Evolutionary conservation across 805 yeast genomes (phyloP).

Genomic region (Kuraishia piskuri): DNA sequence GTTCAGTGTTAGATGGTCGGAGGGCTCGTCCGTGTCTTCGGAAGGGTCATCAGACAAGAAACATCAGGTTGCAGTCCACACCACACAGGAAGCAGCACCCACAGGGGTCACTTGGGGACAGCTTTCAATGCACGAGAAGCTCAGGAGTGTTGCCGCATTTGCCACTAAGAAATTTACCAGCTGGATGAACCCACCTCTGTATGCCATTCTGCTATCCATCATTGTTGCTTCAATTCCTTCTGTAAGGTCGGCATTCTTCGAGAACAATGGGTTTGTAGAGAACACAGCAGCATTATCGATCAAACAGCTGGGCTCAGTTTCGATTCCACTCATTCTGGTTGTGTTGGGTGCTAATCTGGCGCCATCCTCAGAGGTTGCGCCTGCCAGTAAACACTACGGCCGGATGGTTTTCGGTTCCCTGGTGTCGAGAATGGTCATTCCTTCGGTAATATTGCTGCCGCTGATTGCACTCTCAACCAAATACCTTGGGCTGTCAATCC

Average conservation of each 20-base stretch:
- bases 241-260: conserved; percentile 49
- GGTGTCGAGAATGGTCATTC: conserved; percentile 70
- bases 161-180: conserved; percentile 19
- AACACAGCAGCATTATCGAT: conserved; percentile 60
- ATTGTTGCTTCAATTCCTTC: conserved; percentile 60
- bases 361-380: conserved; percentile 61
- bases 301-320: conserved; percentile 60
- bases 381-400: conserved; percentile 53
- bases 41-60: background rate
- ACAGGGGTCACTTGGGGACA: background rate
- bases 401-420: conserved; percentile 61
- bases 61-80: background rate
- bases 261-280: conserved; percentile 50
- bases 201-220: conserved; percentile 64
- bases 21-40: background rate
- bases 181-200: conserved; percentile 76
- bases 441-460: conserved; percentile 61
- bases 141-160: background rate
- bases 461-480: conserved; percentile 56
- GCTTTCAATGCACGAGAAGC: background rate
- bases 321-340: conserved; percentile 68
- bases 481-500: conserved; percentile 53
- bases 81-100: background rate
- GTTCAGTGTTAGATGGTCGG: background rate
- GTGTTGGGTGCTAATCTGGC: conserved; percentile 73